Base-by-base conservation (phyloP, 768 basidiomycete genomes). In the Galerina sulciceps region DNA sequence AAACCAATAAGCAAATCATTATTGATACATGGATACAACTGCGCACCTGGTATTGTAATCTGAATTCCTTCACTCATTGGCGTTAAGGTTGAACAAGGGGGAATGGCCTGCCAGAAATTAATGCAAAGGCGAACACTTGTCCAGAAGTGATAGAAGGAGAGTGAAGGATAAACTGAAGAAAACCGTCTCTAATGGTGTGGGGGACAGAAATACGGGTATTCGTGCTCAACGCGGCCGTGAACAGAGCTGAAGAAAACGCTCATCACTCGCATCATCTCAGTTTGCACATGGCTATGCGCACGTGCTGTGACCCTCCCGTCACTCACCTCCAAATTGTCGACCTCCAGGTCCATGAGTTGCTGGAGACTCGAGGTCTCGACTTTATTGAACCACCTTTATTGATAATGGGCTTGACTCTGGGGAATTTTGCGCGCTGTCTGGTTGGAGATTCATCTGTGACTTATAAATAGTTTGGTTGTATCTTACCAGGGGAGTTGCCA, bases 1-100 rank as follows among this genome's bases (percentile, higher is more conserved):
- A 17, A 11, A 40, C 47, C 42, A 45, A 48, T 62, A 65, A 63
- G 42, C 41, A 55, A 41, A 46, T 15, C 36, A 20, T 50, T 50
- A 48, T 37, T 10, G 54, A 48, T 61, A 49, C 37, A 35, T 38
- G n/a, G 53, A 40, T 13, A 42, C 46, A 49, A 50, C 46, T 43
- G 61, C 80, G 55, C 50, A 85, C 86, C 84, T 71, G 86, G 86
- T 69, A 88, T 87, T 42, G 85, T 86, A 55, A 88, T 88, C 72
- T 88, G 86, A 52, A 85, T 77, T 48, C 79, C 79, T 64, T 82
- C 81, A 56, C 71, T 74, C 79, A 81, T 81, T 46, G 47, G 61
- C 45, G 57, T 35, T 56, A 57, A 59, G 15, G 45, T 57, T 47
- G 47, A 42, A 46, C 53, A 57, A 56, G 53, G 47, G 47, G 41